Evolutionary conservation across 495 filamentous ascomycete genomes (phyloP), one percentile per base, ranked within the genome.

Genomic region (Aspergillus carlsbadensis): DNA sequence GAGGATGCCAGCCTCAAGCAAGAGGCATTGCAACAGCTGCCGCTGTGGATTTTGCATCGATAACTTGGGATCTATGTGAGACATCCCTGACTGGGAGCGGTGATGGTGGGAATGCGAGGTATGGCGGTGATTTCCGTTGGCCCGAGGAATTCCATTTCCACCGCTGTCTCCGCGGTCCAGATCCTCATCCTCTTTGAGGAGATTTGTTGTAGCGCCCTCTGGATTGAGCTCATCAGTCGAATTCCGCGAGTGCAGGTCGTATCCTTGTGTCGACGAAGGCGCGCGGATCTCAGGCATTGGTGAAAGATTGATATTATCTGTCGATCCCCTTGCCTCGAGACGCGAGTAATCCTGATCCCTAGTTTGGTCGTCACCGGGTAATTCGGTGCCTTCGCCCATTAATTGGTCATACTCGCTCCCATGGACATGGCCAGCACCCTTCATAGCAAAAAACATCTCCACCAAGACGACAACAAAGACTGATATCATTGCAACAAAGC

Each of bases 1-100:
- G 3, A 95, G 76, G 60, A 95, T 93, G 15, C 90, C 90, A 6
- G 89, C 87, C 70, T 95, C 90, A 24, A 95, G 79, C 8, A 95
- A 79, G 11, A 90, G 76, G 58, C 87, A 90, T 64, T 95, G 90
- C 17, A 93, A 75, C 56, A 92, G 79, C 54, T 87, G 82, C 15
- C 86, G 82, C 52, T 80, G 76, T 14, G 74, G 71, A 52, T 78
- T 75, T 41, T 74, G 74, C 22, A 68, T 51, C 14, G 67, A 63
- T 21, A 63, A 22, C 8, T 64, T 62, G n/a, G 60, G 46, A 6
- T 62, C 63, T 5, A 63, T 33, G 31, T 60, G 58, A 56, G 40
- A 52, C 15, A 52, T 52, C 36, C 43, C 50, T 15, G 43, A 34
- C n/a, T 48, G 67, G 34, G 65, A 49, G 6, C 43, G 61, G 45